Base-by-base conservation (phyloP, 2,329 filamentous ascomycete genomes). In the Beauveria pseudobassiana region DNA sequence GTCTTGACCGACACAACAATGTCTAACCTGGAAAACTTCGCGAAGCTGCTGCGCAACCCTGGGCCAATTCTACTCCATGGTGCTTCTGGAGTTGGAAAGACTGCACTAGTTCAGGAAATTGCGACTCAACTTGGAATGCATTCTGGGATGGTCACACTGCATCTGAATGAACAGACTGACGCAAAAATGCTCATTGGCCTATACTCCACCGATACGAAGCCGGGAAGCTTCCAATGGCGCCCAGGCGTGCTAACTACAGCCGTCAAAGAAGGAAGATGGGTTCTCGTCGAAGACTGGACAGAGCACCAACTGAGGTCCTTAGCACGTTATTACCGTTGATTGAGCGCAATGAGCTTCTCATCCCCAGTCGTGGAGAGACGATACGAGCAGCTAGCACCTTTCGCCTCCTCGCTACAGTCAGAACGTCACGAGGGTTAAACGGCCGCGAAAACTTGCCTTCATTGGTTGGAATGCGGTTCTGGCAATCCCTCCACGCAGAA, bases 81-180 rank as follows among this genome's bases (percentile, higher is more conserved):
- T 1, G 78, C 90, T 16, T 85, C 93, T 8, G 93, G 96, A 22
- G 89, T 89, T 38, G 95, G 95, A 56, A 99, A 99, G 78, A 97
- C 95, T 0, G 87, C 90, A 0, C 75, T 96, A 22, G 85, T 96
- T 16, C 89, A 91, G 65, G 88, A 97, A 71, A 83, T 93, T 63
- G 93, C 93, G 26, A 85, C 84, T 68, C 84, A 88, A 67, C 83
- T 98, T 61, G 90, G 89, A 64, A 91, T 91, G 75, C 84, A 90
- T 24, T 83, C 87, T 6, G 85, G 84, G 63, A 92, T 99, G 86
- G 89, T 99, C 58, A 98, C 93, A 3, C 80, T 99, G 34, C 93
- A 99, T 74, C 80, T 99, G 40, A 99, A 99, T 71, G 95, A 98
- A 74, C 96, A 99, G 74, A 98, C 93, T 2, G 95, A 99, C 75